phyloP scores from a whole-genome alignment of 352 stramenopile genomes.

The Lagenidium sp. region DNA sequence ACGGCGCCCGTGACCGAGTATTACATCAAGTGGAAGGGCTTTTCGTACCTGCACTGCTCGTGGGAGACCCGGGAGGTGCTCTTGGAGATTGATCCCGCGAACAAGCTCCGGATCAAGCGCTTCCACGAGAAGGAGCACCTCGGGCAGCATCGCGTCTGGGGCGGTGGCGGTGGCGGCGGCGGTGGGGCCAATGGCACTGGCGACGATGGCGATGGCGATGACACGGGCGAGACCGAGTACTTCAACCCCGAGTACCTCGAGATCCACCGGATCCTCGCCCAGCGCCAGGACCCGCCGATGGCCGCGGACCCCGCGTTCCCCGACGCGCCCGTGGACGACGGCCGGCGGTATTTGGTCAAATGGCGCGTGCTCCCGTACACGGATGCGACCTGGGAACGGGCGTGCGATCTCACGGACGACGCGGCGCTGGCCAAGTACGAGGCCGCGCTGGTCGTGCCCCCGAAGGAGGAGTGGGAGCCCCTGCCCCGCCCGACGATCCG shows the following conservation, averaged over 20 bases:
- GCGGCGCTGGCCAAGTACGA: constrained; percentile 71
- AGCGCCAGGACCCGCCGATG: constrained; percentile 59
- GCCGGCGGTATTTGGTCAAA: constrained; percentile 79
- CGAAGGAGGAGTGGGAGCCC: constrained; percentile 47
- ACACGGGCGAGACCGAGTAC: constrained; percentile 60
- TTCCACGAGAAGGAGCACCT: constrained; percentile 78
- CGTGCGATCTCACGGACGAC: constrained; percentile 83
- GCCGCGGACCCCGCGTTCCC: constrained; percentile 33
- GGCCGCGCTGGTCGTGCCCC: constrained; percentile 38
- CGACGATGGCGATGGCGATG: constrained; percentile 11
- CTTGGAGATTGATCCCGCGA: constrained; percentile 64
- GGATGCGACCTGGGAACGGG: constrained; percentile 83
- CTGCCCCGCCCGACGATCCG: constrained; percentile 60
- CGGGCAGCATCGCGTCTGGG: constrained; percentile 29
- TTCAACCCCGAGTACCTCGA: constrained; percentile 89
- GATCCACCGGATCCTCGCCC: constrained; percentile 81
- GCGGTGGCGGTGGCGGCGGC: constrained; percentile 25
- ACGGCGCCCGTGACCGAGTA: constrained; percentile 50
- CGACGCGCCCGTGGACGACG: constrained; percentile 57
- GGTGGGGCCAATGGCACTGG: constrained; percentile 15
- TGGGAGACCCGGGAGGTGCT: constrained; percentile 76
- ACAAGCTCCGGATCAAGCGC: constrained; percentile 83
- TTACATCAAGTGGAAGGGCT: constrained; percentile 88
- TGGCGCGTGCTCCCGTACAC: constrained; percentile 83
- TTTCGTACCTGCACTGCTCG: constrained; percentile 84